These are phyloP conservation scores for Hemileccinum rubropunctum DNA, from an alignment of 768 basidiomycete species.

Conservation along the genomic window DNA sequence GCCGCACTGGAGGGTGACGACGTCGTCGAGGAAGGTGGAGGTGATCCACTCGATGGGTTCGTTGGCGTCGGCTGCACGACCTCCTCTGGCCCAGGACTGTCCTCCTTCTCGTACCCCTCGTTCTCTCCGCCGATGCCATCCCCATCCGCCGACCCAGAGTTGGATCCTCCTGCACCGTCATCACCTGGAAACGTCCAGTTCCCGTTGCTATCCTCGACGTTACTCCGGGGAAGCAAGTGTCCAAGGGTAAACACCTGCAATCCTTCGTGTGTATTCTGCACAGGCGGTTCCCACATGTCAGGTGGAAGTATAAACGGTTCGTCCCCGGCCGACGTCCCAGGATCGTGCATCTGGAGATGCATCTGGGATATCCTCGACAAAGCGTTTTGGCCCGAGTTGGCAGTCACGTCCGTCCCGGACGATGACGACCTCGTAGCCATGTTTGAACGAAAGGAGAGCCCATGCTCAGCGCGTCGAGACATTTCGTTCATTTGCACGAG, in stretches of 20 bases:
- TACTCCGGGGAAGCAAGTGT: slow-evolving; percentile 62
- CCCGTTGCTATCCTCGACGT: slow-evolving; percentile 49
- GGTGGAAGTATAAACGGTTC: slow-evolving; percentile 29
- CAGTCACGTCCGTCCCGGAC: slow-evolving; percentile 13
- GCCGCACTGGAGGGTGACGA: slow-evolving; percentile 9
- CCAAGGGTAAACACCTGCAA: slow-evolving; percentile 81
- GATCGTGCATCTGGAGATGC: slow-evolving; percentile 44
- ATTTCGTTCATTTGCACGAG: slow-evolving; percentile 79
- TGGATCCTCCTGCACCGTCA: slow-evolving; percentile 9
- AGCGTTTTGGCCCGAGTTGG: slow-evolving; percentile 38
- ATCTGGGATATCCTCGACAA: slow-evolving; percentile 47
- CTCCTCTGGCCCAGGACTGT: slow-evolving; percentile 34
- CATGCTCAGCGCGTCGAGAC: slow-evolving; percentile 56
- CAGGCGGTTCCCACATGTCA: slow-evolving; percentile 25
- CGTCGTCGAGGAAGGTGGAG: slow-evolving; percentile 16
- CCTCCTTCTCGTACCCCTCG: slow-evolving; percentile 25
- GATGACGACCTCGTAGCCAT: slow-evolving; percentile 16
- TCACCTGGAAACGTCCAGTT: slow-evolving; percentile 58
- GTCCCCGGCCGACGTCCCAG: slow-evolving; percentile 25
- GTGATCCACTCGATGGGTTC: slow-evolving; percentile 17
- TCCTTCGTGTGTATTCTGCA: slow-evolving; percentile 50
- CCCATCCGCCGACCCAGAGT: slow-evolving; percentile 7
- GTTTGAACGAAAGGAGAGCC: slow-evolving; percentile 26
- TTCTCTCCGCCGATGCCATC: slow-evolving; percentile 23
- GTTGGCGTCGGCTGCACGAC: slow-evolving; percentile 40